Evolutionary conservation across 257 asterid genomes (phyloP).

Genomic region (Ophiorrhiza pumila): DNA sequence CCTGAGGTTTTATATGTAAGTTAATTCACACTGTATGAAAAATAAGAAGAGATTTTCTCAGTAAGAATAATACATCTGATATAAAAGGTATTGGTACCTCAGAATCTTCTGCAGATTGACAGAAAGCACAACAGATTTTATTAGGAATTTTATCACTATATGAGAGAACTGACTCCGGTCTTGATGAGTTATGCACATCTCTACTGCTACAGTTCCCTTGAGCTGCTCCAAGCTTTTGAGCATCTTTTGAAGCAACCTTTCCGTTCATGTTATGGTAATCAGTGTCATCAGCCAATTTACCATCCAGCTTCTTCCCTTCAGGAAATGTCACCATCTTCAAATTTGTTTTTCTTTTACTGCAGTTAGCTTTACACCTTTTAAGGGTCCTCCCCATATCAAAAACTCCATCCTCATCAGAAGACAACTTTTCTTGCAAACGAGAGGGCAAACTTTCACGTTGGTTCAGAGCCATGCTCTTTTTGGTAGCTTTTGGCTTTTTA

Average conservation of each 20-base stretch:
- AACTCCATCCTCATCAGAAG: constrained; percentile 29
- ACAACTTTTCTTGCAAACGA: constrained; percentile 22
- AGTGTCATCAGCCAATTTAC: constrained; percentile 16
- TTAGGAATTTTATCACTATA: constrained; percentile 32
- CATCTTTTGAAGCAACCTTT: constrained; percentile 22
- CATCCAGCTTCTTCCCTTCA: constrained; percentile 28
- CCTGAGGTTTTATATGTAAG: constrained; percentile 37
- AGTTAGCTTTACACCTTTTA: constrained; percentile 15
- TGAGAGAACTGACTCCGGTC: constrained; percentile 21
- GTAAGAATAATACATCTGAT: background rate
- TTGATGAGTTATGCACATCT: constrained; percentile 26
- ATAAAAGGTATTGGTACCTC: constrained; percentile 47
- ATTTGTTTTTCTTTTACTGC: constrained; percentile 22
- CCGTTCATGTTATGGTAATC: constrained; percentile 4
- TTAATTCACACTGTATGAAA: background rate
- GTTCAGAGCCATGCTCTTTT: constrained; percentile 22
- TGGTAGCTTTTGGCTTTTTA: constrained; percentile 26
- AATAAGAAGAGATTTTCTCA: background rate
- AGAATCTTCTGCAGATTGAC: constrained; percentile 64
- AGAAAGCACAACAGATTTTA: constrained; percentile 57
- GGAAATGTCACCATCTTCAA: constrained; percentile 49
- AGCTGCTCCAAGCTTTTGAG: constrained; percentile 17
- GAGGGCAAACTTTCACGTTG: constrained; percentile 28
- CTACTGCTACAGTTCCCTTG: constrained; percentile 14
- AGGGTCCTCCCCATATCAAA: constrained; percentile 20